Base-by-base conservation (phyloP, 2,329 filamentous ascomycete species). In the Monosporascus ibericus region DNA sequence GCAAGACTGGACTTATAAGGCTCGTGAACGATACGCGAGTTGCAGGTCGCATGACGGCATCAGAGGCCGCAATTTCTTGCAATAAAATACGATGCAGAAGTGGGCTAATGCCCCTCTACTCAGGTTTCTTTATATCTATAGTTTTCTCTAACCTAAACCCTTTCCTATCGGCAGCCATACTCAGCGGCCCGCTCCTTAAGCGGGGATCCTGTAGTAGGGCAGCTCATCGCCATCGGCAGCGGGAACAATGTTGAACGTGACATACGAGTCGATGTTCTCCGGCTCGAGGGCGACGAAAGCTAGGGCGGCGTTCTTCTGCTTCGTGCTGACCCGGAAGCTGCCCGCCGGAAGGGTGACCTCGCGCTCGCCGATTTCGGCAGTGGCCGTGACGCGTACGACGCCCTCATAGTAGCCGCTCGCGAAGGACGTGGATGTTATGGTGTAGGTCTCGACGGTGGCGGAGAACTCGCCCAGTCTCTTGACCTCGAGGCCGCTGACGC, bases 231-330 rank as follows among this genome's bases (percentile, higher is more conserved):
- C 61, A 2, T 37, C 46, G 18, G 38, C n/a, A 7, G 64, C 59
- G 2, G 61, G 63, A 2, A 65, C 30, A 25, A 64, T 48, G 46
- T 62, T 61, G n/a, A 65, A 64, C 20, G 57, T 48, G 25, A 63
- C 63, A 25, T 63, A 65, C 9, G 60, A 63, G 47, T 65, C 63
- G 5, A 62, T 55, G 47, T 61, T 61, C 55, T 65, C 63, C 15
- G 61, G 63, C 52, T 65, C 63, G 20, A 65, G 59, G 22, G 60
- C 55, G 2, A 60, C 57, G 40, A 65, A 65, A 47, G 60, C 63
- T n/a, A 64, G 47, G 18, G 61, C 63, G 1, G 59, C 61, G 34
- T 64, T 64, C 52, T 61, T 59, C 55, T 65, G 63, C 22, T 57
- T 52, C 7, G 59, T 58, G 49, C 58, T 55, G 2, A 64, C 42